Conservation (phyloP, 805 yeast genomes). For the Komagataella populi region DNA sequence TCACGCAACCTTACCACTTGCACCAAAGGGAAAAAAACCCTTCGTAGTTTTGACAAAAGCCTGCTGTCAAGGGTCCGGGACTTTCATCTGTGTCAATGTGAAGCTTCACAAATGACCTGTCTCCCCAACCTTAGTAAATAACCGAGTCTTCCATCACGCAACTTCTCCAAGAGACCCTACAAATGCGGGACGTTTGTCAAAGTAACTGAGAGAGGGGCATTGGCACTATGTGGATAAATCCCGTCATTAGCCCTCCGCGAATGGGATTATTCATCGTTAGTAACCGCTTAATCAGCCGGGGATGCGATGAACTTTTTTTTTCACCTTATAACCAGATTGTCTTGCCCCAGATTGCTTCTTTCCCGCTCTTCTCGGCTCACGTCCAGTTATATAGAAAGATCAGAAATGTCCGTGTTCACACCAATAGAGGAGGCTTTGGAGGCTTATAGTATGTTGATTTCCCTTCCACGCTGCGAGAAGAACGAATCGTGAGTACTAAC, state of each 20-base stretch:
- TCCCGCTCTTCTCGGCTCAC: neutral
- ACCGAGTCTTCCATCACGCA: neutral
- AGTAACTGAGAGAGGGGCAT: neutral
- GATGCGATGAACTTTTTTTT: neutral
- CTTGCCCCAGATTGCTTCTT: neutral
- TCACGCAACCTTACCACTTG: no score
- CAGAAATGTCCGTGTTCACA: constrained; percentile 20
- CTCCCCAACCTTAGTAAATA: neutral
- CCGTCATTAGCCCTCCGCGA: neutral
- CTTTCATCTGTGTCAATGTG: neutral
- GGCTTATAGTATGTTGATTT: constrained; percentile 35
- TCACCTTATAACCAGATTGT: neutral
- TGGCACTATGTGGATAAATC: no score
- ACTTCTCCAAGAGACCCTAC: neutral
- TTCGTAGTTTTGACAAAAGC: neutral
- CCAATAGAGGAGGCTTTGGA: constrained; percentile 59
- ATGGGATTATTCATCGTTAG: neutral
- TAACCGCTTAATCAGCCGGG: neutral
- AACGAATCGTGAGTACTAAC: constrained; percentile 1
- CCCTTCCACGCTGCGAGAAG: neutral
- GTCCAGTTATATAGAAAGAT: neutral
- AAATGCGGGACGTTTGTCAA: neutral
- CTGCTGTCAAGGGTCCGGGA: neutral
- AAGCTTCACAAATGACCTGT: neutral
- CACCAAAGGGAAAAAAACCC: neutral